phyloP scores from a whole-genome alignment of 1,284 basidiomycete genomes.

The Rhodotorula sp. region DNA sequence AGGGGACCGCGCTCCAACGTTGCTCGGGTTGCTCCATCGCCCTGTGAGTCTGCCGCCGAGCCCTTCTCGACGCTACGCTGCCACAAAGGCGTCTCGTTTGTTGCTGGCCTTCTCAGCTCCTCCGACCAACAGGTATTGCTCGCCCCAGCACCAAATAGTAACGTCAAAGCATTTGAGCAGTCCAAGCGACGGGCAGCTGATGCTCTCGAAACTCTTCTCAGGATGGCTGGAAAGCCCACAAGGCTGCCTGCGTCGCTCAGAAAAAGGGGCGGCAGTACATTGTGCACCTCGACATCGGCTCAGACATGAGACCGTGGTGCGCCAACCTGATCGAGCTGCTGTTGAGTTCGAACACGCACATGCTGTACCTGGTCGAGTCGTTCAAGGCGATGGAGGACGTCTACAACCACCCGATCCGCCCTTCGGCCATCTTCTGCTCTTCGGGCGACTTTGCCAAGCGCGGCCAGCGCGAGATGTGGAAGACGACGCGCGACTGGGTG shows the following conservation, averaged over 20 bases:
- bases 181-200: neutral
- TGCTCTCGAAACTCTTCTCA: neutral
- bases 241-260: neutral
- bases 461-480: neutral
- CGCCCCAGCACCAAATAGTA: neutral
- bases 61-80: neutral
- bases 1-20: neutral
- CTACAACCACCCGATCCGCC: conserved; percentile 4
- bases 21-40: neutral
- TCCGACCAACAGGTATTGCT: neutral
- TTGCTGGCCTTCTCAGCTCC: neutral
- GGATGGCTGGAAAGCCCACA: conserved; percentile 11
- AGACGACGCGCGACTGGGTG: neutral
- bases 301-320: conserved; percentile 8
- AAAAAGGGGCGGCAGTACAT: neutral
- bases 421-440: neutral
- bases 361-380: neutral
- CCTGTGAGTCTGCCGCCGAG: neutral
- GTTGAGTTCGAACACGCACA: neutral
- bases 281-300: conserved; percentile 8
- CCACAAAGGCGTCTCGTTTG: neutral
- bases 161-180: neutral
- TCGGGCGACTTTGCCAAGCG: neutral
- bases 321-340: conserved; percentile 11
- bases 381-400: neutral